phyloP scores from a whole-genome alignment of 805 yeast genomes.

The Ogataea salicorniae region DNA sequence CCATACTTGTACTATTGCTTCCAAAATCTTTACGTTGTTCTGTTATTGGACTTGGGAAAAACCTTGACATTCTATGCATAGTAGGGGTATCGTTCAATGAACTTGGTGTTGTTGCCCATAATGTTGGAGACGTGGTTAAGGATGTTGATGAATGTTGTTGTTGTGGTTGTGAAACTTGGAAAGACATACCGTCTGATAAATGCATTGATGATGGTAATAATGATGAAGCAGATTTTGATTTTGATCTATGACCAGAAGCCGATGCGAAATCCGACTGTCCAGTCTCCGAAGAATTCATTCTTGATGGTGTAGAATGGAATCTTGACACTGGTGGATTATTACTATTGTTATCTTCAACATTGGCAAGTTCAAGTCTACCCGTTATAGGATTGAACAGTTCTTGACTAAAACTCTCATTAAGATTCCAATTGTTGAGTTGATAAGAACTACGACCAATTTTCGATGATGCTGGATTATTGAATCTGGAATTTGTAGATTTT shows the following conservation, averaged over 20 bases:
- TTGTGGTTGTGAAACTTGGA: background rate
- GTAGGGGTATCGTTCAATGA: conserved; percentile 21
- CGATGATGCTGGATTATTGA: background rate
- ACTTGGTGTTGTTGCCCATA: conserved; percentile 21
- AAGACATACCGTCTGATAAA: background rate
- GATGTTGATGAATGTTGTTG: conserved; percentile 6
- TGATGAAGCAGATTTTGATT: background rate
- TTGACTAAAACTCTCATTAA: too few species aligned
- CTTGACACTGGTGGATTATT: too few species aligned
- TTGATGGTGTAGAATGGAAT: too few species aligned
- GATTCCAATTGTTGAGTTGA: background rate
- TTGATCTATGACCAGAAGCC: background rate
- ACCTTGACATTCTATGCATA: conserved; percentile 27
- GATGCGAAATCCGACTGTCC: background rate
- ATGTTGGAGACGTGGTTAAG: conserved; percentile 19
- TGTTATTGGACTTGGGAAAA: conserved; percentile 31
- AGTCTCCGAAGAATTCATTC: too few species aligned
- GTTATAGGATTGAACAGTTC: too few species aligned
- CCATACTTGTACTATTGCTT: conserved; percentile 1
- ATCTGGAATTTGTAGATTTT: background rate
- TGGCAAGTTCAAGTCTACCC: too few species aligned
- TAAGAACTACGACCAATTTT: conserved; percentile 2
- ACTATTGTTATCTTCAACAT: too few species aligned
- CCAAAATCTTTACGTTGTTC: conserved; percentile 19
- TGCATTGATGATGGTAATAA: background rate